Base-by-base conservation (phyloP, 352 stramenopile species). In the Pythium pyrilobum region DNA sequence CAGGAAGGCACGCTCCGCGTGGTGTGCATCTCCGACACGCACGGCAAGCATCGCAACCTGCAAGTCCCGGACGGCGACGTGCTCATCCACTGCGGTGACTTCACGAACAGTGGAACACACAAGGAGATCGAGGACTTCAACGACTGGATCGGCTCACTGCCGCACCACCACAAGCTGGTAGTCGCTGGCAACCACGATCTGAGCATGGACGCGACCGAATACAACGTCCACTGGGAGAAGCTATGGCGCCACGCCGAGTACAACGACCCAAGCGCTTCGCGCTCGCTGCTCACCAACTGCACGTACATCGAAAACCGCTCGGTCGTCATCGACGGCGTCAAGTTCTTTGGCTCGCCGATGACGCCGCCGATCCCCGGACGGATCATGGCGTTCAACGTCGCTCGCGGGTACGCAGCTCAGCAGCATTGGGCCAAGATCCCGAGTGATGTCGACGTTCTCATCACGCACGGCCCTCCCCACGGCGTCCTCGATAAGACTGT, bases 51-150 rank as follows among this genome's bases (percentile, higher is more conserved):
- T 53, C 74, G 71, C 7, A 66, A 78, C 16, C 66, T 98, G 41
- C 64, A 46, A 25, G 57, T 92, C 0, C 77, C 83, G 0, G 43
- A 67, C 4, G 81, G 95, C 31, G 85, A 95, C 52, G 74, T 97
- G 28, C 55, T 97, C 25, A 76, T 98, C 41, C 87, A 96, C 37
- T 91, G 95, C 59, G 82, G 83, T 16, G 91, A 98, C 67, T 92
- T 98, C 31, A 92, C 81, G 41, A 82, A 84, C 31, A 87, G 59
- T 16, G 84, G 84, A 3, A 82, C 74, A 0, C 80, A 89, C 59
- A 52, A 68, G 0, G 79, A 94, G 53, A 77, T 92, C 53, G 42
- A 55, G 33, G 78, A 85, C 52, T 92, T 94, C 33, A 84, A 88
- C 49, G 71, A 73, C 31, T 95, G 85, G 85, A 53, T 95, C 10